Percentiles rank a stretch among this genome's conserved stretches.
Evolutionary conservation across 1,284 basidiomycete species (phyloP).

Genomic region (Fomitopsis schrenkii): DNA sequence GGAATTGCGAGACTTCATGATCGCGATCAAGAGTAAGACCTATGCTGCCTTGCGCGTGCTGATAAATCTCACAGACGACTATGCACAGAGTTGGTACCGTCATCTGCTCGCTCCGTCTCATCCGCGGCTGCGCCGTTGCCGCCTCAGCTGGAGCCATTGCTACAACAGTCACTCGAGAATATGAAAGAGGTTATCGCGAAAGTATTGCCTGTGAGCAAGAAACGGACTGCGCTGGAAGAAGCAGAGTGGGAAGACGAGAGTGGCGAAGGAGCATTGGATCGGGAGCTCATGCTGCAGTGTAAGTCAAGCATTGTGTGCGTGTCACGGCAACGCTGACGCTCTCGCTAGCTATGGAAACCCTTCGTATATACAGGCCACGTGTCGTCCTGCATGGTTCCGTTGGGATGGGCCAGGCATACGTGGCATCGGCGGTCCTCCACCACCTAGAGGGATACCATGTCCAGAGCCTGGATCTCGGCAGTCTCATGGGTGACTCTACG

Average conservation of each 20-base stretch:
- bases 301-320: slow-evolving; percentile 23
- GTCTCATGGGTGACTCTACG: slow-evolving; percentile 86
- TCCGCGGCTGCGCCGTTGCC: slow-evolving; percentile 86
- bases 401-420: slow-evolving; percentile 90
- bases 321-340: slow-evolving; percentile 3
- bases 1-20: slow-evolving; percentile 94
- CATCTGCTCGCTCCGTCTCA: slow-evolving; percentile 87
- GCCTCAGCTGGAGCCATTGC: slow-evolving; percentile 79
- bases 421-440: slow-evolving; percentile 90
- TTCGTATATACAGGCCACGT: slow-evolving; percentile 89
- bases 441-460: slow-evolving; percentile 95
- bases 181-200: slow-evolving; percentile 69
- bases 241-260: slow-evolving; percentile 86
- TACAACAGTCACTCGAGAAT: slow-evolving; percentile 65
- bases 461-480: slow-evolving; percentile 90
- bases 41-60: not conserved
- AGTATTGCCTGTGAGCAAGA: slow-evolving; percentile 73
- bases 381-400: slow-evolving; percentile 78
- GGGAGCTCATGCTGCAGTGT: slow-evolving; percentile 88
- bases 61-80: slow-evolving; percentile 4
- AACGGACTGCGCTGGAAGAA: slow-evolving; percentile 83
- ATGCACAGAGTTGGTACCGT: slow-evolving; percentile 81
- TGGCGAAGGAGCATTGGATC: slow-evolving; percentile 71
- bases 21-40: slow-evolving; percentile 92
- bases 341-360: slow-evolving; percentile 79